Evolutionary conservation across 257 asterid species (phyloP).

Genomic region (Coffea canephora): DNA sequence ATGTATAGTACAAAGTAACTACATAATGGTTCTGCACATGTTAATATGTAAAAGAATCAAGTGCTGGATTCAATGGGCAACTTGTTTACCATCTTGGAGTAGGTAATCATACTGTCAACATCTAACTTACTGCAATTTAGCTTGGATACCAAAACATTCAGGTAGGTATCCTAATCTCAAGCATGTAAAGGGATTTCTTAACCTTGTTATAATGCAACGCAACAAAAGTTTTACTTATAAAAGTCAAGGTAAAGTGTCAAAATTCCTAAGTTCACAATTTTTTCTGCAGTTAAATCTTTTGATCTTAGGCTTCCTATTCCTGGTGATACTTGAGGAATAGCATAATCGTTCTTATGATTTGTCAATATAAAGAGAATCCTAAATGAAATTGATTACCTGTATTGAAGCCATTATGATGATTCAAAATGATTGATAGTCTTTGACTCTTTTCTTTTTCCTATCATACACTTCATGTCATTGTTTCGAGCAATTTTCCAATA

Average conservation of each 20-base stretch:
- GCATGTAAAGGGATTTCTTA: not conserved
- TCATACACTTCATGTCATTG: not conserved
- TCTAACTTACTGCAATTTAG: not conserved
- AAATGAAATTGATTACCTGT: not conserved
- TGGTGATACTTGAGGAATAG: not conserved
- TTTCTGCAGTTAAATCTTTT: not conserved
- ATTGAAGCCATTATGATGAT: not conserved
- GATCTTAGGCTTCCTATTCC: not conserved
- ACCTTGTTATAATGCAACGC: no score
- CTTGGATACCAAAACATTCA: not conserved
- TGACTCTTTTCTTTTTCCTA: not conserved
- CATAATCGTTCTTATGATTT: not conserved
- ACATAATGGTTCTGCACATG: not conserved
- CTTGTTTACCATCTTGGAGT: not conserved
- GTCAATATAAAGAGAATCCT: not conserved
- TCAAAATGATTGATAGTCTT: not conserved
- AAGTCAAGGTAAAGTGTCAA: not conserved
- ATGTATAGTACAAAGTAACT: no score
- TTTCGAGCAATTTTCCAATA: not conserved
- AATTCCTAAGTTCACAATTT: not conserved
- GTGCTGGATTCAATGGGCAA: not conserved
- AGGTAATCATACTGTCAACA: not conserved
- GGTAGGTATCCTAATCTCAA: not conserved
- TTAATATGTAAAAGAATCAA: not conserved
- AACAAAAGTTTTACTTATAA: no score